Evolutionary conservation across 495 filamentous ascomycete species (phyloP).

Genomic region (Paragyromitra xinjiangensis): DNA sequence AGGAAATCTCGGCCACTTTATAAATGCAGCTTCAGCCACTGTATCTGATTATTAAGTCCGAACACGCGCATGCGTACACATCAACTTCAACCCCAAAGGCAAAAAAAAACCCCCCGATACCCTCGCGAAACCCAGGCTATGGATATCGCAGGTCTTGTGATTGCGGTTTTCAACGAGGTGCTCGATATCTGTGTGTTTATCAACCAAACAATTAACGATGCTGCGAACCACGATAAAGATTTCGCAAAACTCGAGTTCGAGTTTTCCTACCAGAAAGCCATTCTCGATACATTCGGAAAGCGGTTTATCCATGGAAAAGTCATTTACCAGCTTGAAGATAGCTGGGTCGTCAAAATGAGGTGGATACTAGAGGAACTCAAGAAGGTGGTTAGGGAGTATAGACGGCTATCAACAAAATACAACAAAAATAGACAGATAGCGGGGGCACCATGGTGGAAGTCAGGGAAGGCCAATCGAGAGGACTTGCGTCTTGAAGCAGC

Average conservation of each 20-base stretch:
- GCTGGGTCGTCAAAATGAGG: slow-evolving; percentile 9
- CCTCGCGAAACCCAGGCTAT: neutral
- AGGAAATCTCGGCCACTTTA: too few species aligned
- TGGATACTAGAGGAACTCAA: slow-evolving; percentile 26
- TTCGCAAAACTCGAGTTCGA: slow-evolving; percentile 17
- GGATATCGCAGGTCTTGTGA: slow-evolving; percentile 6
- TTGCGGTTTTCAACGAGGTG: slow-evolving; percentile 33
- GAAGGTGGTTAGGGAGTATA: slow-evolving; percentile 24
- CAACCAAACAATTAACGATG: slow-evolving; percentile 4
- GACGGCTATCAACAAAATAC: slow-evolving; percentile 15
- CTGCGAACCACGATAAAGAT: slow-evolving; percentile 5
- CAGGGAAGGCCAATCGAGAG: neutral
- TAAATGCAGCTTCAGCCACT: too few species aligned
- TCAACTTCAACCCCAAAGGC: neutral
- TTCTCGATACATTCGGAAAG: slow-evolving; percentile 25
- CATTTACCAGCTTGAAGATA: slow-evolving; percentile 33
- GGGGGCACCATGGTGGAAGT: slow-evolving; percentile 11
- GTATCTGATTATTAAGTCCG: too few species aligned
- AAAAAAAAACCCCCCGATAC: neutral
- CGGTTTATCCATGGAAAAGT: slow-evolving; percentile 19
- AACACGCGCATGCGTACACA: neutral
- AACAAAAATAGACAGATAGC: neutral
- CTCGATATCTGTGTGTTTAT: slow-evolving; percentile 30
- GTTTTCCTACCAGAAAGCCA: slow-evolving; percentile 17
- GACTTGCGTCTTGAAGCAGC: neutral